phyloP scores from a whole-genome alignment of 257 asterid species.

The Fraxinus americana region DNA sequence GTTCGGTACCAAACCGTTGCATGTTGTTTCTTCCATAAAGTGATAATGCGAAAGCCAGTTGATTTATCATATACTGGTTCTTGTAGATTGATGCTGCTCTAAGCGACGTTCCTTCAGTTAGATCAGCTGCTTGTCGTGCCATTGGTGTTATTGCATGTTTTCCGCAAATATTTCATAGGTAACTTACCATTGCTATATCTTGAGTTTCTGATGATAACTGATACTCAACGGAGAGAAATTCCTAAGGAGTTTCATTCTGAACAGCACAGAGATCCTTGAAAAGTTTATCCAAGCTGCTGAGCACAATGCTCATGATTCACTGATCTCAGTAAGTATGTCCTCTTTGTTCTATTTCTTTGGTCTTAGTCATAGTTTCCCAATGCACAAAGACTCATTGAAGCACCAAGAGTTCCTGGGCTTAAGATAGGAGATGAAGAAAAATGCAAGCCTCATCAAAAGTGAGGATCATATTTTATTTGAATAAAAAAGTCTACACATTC shows the following conservation, averaged over 20 bases:
- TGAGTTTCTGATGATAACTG: slow-evolving; percentile 18
- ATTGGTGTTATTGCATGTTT: slow-evolving; percentile 91
- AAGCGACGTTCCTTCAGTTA: slow-evolving; percentile 70
- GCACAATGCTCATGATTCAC: slow-evolving; percentile 58
- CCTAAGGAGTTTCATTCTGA: slow-evolving; percentile 23
- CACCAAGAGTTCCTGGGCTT: neutral
- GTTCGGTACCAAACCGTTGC: slow-evolving; percentile 29
- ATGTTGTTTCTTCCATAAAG: slow-evolving; percentile 8
- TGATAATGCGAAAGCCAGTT: neutral
- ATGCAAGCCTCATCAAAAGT: neutral
- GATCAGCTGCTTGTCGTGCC: slow-evolving; percentile 96
- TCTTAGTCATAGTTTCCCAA: neutral
- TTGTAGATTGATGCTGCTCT: slow-evolving; percentile 70
- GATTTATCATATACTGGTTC: slow-evolving; percentile 24
- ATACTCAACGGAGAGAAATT: slow-evolving; percentile 12
- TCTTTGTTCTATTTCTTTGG: slow-evolving; percentile 1
- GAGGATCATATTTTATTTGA: neutral
- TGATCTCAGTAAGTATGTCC: slow-evolving; percentile 64
- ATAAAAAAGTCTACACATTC: neutral
- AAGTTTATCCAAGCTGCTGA: slow-evolving; percentile 69
- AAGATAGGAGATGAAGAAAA: neutral
- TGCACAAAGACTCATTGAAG: neutral
- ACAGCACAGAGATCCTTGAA: slow-evolving; percentile 69
- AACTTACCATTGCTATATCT: slow-evolving; percentile 22
- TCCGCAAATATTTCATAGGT: slow-evolving; percentile 78